Evolutionary conservation across 2,329 filamentous ascomycete genomes (phyloP).

Genomic region (Claviceps capensis): DNA sequence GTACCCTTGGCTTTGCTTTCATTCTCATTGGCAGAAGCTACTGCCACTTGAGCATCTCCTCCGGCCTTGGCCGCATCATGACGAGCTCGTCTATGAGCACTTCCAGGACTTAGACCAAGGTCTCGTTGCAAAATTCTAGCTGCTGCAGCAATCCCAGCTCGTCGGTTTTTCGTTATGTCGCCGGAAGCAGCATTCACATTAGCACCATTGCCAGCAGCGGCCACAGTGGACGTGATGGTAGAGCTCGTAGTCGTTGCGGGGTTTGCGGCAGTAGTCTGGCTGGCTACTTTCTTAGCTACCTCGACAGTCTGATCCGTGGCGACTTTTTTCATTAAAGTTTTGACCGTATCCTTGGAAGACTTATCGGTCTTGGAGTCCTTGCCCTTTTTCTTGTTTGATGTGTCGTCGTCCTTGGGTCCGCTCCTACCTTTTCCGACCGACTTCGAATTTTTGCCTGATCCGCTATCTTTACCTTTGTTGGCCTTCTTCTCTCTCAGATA

Average conservation of each 20-base stretch:
- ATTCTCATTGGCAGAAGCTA: constrained; percentile 20
- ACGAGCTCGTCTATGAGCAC: constrained; percentile 46
- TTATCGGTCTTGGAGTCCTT: constrained; percentile 46
- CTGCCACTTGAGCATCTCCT: constrained; percentile 24
- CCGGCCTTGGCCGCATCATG: constrained; percentile 46
- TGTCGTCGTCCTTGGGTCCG: constrained; percentile 30
- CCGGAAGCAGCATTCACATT: constrained; percentile 17
- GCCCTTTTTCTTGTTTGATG: constrained; percentile 50
- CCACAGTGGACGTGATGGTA: constrained; percentile 15
- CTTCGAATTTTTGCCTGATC: constrained; percentile 32
- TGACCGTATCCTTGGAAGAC: constrained; percentile 43
- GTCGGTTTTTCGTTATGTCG: constrained; percentile 34
- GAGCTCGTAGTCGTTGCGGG: constrained; percentile 17
- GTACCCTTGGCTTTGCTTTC: constrained; percentile 8
- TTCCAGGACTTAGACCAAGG: constrained; percentile 48
- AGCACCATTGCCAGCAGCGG: constrained; percentile 15
- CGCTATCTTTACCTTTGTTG: constrained; percentile 46
- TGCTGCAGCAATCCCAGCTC: constrained; percentile 48
- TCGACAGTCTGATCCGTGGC: constrained; percentile 35
- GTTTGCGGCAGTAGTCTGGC: constrained; percentile 19
- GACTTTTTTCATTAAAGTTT: constrained; percentile 47
- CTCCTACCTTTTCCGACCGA: constrained; percentile 35
- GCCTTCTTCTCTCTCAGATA: constrained; percentile 87
- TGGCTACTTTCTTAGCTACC: constrained; percentile 28
- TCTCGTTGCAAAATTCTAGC: constrained; percentile 53